Evolutionary conservation across 257 asterid species (phyloP), one percentile per base, ranked within the genome.

Genomic region (Solanum ossicruentum): DNA sequence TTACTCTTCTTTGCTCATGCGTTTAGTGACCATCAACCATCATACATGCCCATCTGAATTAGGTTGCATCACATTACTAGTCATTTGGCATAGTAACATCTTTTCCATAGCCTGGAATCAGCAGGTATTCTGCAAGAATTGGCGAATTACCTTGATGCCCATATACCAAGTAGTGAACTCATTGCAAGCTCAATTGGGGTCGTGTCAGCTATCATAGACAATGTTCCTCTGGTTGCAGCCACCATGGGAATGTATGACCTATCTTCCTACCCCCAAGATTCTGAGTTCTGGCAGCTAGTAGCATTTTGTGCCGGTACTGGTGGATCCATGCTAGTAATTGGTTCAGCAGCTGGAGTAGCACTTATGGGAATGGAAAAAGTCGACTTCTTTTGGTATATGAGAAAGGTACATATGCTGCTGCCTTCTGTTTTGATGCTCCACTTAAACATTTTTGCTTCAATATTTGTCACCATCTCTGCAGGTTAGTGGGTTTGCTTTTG

Each of bases 401-500:
- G 89, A 55, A 95, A 97, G 97, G 99, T 97, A 90, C 3, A 21
- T 47, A 41, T 80, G 20, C 51, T 83, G 60, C 65, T n/a, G n/a
- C 66, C 70, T 20, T 75, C 80, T 26, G 52, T 65, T 65, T 47
- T 70, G 58, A 56, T 66, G 56, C 49, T 47, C 52, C 16, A 51
- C 54, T 60, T 11, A 21, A 71, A 43, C 61, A 51, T 69, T 63
- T 28, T 70, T 73, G 51, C 75, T 66, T 10, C 75, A 61, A 57
- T 58, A 82, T 11, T 80, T n/a, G 77, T 28, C 51, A 28, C 32
- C 6, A 12, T 67, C 16, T 83, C 60, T 86, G 91, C 94, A 96
- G 99, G 95, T 96, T 82, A 96, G 98, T 89, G 99, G 99, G 61
- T 96, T 95, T 89, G 99, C 99, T 80, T 94, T 96, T 87, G 99